These are phyloP conservation scores for Penicillium sp. DNA, from an alignment of 2,329 filamentous ascomycete genomes.

Conservation along the genomic window DNA sequence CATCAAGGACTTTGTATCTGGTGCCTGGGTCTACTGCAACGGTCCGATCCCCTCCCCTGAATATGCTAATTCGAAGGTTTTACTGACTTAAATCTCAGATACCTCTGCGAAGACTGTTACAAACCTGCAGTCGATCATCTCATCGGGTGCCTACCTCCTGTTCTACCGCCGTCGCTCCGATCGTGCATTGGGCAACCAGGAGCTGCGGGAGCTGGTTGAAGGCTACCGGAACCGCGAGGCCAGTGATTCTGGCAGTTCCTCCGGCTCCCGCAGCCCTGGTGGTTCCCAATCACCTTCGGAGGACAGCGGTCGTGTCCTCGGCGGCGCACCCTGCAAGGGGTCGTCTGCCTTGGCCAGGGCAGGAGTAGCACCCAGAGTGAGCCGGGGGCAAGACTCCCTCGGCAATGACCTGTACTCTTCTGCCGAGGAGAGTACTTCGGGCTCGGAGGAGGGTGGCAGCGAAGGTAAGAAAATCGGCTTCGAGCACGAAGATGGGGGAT, in stretches of 20 bases:
- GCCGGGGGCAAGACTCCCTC: slow-evolving; percentile 43
- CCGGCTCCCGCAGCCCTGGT: slow-evolving; percentile 27
- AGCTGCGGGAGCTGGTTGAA: slow-evolving; percentile 68
- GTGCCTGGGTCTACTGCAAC: slow-evolving; percentile 94
- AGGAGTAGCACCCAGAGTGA: slow-evolving; percentile 69
- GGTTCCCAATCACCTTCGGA: slow-evolving; percentile 56
- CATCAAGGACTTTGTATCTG: slow-evolving; percentile 86
- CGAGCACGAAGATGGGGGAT: slow-evolving; percentile 20
- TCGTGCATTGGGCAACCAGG: slow-evolving; percentile 72
- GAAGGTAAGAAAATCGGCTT: slow-evolving; percentile 37
- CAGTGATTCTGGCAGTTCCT: slow-evolving; percentile 46
- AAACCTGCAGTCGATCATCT: slow-evolving; percentile 63
- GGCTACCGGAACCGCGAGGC: slow-evolving; percentile 54
- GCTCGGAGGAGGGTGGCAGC: slow-evolving; percentile 13
- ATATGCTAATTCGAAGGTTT: neutral
- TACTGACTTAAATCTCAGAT: slow-evolving; percentile 60
- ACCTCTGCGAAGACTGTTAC: slow-evolving; percentile 62
- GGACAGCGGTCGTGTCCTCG: slow-evolving; percentile 84
- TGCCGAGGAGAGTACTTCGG: slow-evolving; percentile 21
- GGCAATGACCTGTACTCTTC: slow-evolving; percentile 30
- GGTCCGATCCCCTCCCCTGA: slow-evolving; percentile 53
- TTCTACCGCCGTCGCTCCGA: slow-evolving; percentile 89
- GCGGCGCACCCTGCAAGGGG: slow-evolving; percentile 82
- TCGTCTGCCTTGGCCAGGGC: slow-evolving; percentile 79
- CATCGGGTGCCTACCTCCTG: slow-evolving; percentile 79